These are phyloP conservation scores for Cyclocybe aegerita DNA, from an alignment of 768 basidiomycete genomes.

Conservation along the genomic window DNA sequence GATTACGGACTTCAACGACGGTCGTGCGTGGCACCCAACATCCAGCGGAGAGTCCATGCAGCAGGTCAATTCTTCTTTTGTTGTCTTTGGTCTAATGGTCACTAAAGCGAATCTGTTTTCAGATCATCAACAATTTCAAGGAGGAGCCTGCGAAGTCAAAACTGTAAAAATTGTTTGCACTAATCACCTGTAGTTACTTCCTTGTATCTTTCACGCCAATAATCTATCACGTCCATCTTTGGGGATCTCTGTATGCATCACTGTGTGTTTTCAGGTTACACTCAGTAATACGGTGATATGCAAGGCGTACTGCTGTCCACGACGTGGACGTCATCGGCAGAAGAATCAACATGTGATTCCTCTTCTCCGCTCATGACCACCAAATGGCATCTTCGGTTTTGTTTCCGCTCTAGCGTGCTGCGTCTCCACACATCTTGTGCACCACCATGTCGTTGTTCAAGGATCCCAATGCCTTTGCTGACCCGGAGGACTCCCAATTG, in stretches of 20 bases:
- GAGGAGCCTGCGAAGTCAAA: slow-evolving; percentile 48
- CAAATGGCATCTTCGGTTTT: too few relatives aligned
- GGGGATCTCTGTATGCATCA: neutral
- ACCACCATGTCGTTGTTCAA: slow-evolving; percentile 37
- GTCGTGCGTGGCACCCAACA: slow-evolving; percentile 78
- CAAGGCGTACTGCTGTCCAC: too few relatives aligned
- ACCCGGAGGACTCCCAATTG: slow-evolving; percentile 79
- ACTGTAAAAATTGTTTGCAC: slow-evolving; percentile 32
- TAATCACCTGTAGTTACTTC: neutral
- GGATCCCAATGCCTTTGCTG: slow-evolving; percentile 54
- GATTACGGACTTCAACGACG: slow-evolving; percentile 87
- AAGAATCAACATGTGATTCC: neutral
- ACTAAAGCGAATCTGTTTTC: neutral
- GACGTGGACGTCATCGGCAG: too few relatives aligned
- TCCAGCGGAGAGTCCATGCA: slow-evolving; percentile 75
- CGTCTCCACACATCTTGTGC: neutral
- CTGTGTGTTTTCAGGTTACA: neutral
- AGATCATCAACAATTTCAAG: slow-evolving; percentile 53
- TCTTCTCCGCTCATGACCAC: neutral
- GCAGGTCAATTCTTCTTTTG: slow-evolving; percentile 41
- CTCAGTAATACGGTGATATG: too few relatives aligned
- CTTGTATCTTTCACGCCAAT: slow-evolving; percentile 3
- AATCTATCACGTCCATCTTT: slow-evolving; percentile 4
- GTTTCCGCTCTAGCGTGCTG: neutral
- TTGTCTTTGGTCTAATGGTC: neutral